Evolutionary conservation across 306 rosid species (phyloP), one percentile per base, ranked within the genome.

Genomic region (Coriaria nepalensis): DNA sequence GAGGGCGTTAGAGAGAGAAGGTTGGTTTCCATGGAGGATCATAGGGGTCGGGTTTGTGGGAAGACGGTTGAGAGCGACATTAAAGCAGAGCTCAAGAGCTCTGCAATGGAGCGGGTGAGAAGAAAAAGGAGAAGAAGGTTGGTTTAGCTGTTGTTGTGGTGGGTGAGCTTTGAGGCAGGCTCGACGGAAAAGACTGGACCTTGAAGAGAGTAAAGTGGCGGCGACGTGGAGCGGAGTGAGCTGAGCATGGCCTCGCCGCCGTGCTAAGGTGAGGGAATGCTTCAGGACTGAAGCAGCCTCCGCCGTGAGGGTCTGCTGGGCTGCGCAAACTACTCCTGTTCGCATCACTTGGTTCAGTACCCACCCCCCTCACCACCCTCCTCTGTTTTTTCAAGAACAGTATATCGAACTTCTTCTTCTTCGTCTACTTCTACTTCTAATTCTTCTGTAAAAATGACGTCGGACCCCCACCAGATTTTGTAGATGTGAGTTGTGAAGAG

Each of bases 1-100:
- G 42, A 92, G 93, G 5, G 99, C 96, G 52, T 92, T 92, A 8
- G 99, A 92, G 13, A 92, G 83, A 34, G 87, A 80, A 34, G 99
- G 99, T 13, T 73, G 81, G 50, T 20, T 20, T 20, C 69, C 40
- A 34, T 79, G 87, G 45, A 77, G 69, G 37, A 81, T 20, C 29
- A 20, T 54, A 45, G 90, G 76, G 15, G 67, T 59, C 5, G 93
- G 77, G 0, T 76, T 55, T 0, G 98, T 79, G 8, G 99, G 99
- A 6, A 86, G 93, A 35, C 94, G 49, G 44, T 92, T 92, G 52
- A 92, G 96, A 9, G 98, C 96, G 34, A 92, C 98, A 63, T 85
- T 92, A 86, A 92, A 85, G 64, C 96, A 92, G 10, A 92, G 94
- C 68, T 92, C 98, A n/a, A 92, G 94, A 32, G 99, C 95, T 53